Base-by-base conservation (phyloP, 495 filamentous ascomycete species). In the Pseudevernia furfuracea region DNA sequence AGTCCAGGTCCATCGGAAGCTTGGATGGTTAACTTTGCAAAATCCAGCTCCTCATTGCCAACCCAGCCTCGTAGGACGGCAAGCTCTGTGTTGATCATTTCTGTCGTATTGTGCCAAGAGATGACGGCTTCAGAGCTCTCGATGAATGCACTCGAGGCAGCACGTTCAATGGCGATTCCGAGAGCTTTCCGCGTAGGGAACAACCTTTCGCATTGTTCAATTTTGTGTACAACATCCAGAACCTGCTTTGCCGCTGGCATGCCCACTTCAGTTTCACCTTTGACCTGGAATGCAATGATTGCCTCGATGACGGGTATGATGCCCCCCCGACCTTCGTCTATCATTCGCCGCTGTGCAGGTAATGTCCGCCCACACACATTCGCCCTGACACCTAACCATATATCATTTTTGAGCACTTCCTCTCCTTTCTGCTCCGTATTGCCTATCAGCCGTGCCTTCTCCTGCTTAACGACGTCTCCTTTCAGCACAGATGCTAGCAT, bases 91-190 rank as follows among this genome's bases (percentile, higher is more conserved):
- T 92, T 96, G 78, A 98, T 97, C 69, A 97, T 86, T 71, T 92
- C 85, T n/a, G 93, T 97, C 49, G 92, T 96, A 73, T 97, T 97
- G 75, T 96, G 87, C 94, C 94, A 98, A 1, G 95, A 85, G 63
- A 96, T 87, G 61, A 98, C 84, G 38, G 94, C 86, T 66, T 93
- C 90, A 69, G 87, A 91, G 46, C 89, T 92, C 53, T 91, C 84
- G 58, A 80, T 77, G 72, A 90, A 97, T 32, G 86, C 81, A 7
- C 82, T 78, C 10, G 92, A 95, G 12, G 83, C 87, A 28, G 86
- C 85, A 49, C 86, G 78, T 19, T 89, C 87, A 68, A 96, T 85
- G 19, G 85, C 87, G 21, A 71, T 69, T 67, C 87, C 85, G 68
- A 98, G 81, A 34, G 88, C 85, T 44, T 81, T 81, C 66, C 83